Conservation (phyloP, 352 stramenopile species). For the Phytophthora capsici region DNA sequence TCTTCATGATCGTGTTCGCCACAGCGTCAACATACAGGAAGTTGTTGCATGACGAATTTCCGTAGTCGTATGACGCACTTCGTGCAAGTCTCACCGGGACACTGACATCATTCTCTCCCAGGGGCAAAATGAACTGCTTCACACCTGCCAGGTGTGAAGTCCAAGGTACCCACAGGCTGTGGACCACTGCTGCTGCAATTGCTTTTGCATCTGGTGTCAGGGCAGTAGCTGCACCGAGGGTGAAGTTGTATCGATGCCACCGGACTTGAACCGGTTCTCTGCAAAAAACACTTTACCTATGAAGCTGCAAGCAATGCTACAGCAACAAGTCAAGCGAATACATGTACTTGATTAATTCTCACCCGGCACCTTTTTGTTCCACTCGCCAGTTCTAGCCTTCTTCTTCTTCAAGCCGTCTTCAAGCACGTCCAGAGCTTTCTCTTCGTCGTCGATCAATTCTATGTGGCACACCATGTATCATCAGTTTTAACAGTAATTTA, state of each 20-base stretch:
- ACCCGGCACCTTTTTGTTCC: slow-evolving; percentile 45
- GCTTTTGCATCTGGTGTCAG: background rate
- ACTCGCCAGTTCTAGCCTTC: slow-evolving; percentile 65
- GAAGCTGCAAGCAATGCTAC: background rate
- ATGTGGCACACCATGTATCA: slow-evolving; percentile 11
- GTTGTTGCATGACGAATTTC: background rate
- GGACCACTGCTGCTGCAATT: background rate
- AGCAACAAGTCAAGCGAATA: slow-evolving; percentile 9
- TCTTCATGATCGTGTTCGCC: background rate
- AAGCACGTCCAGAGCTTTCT: slow-evolving; percentile 59
- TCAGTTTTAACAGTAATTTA: background rate
- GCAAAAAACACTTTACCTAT: no score
- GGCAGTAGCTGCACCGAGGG: no score
- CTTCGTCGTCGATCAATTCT: slow-evolving; percentile 59
- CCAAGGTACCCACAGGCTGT: no score
- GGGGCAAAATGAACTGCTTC: slow-evolving; percentile 5
- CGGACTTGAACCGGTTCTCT: no score
- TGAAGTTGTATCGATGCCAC: no score
- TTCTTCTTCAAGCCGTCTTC: slow-evolving; percentile 85
- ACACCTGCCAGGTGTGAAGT: background rate
- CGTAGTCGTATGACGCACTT: no score
- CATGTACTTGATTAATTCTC: slow-evolving; percentile 33
- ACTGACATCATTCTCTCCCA: background rate
- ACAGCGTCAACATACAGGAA: background rate
- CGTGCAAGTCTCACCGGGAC: no score